Percentiles rank a stretch among this genome's conserved stretches.
These are phyloP conservation scores for Protea cynaroides DNA, from an alignment of 164 flowering plant genomes.

Conservation along the genomic window DNA sequence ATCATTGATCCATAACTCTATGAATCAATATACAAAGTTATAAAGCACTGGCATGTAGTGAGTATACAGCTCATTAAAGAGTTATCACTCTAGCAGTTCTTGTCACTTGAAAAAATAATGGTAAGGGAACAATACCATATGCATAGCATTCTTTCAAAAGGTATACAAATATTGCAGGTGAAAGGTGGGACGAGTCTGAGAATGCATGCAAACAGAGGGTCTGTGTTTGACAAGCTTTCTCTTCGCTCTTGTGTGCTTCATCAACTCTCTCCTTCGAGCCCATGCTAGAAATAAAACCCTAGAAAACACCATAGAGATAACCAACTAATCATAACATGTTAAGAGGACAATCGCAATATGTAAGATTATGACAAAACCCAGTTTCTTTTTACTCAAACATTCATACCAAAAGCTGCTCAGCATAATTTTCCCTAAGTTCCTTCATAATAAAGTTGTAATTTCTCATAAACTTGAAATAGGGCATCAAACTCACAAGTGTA, in stretches of 20 bases:
- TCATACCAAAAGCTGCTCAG: background rate
- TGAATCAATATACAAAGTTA: too few relatives aligned
- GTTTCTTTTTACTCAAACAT: background rate
- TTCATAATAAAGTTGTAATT: background rate
- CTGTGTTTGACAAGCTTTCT: conserved; percentile 15
- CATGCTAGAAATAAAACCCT: conserved; percentile 28
- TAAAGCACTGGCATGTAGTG: too few relatives aligned
- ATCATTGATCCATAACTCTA: too few relatives aligned
- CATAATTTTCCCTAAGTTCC: background rate
- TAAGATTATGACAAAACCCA: background rate
- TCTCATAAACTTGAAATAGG: background rate
- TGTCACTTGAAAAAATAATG: background rate
- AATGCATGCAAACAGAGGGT: conserved; percentile 56
- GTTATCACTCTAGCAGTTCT: too few relatives aligned
- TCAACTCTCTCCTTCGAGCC: conserved; percentile 28
- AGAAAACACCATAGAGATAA: conserved; percentile 12
- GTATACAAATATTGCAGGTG: conserved; percentile 73
- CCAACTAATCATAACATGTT: background rate
- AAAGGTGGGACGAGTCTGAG: conserved; percentile 47
- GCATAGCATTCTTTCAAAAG: conserved; percentile 76
- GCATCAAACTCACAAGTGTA: background rate
- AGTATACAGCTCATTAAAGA: too few relatives aligned
- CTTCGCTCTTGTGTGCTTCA: conserved; percentile 12
- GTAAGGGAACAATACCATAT: conserved; percentile 38
- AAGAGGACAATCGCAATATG: background rate